Conservation (phyloP, 1,284 basidiomycete species). For the Ustilago tritici region DNA sequence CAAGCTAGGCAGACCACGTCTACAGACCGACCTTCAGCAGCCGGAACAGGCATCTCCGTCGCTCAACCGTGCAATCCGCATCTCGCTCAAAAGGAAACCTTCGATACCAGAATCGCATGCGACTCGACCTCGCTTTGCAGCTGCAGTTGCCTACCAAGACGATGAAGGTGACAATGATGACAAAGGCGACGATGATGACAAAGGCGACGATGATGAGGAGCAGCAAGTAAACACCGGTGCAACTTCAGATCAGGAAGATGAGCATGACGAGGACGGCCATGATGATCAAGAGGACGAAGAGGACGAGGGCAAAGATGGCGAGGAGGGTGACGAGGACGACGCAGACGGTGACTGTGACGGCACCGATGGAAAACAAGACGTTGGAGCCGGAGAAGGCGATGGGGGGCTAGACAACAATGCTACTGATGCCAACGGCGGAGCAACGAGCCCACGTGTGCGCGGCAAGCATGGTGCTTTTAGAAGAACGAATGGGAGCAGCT, state of each 20-base stretch:
- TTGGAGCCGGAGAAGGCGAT: conserved; percentile 5
- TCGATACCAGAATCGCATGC: conserved; percentile 22
- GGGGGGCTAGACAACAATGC: conserved; percentile 1
- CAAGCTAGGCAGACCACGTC: conserved; percentile 42
- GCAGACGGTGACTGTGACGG: not conserved
- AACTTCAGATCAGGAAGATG: conserved; percentile 11
- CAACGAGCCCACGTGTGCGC: conserved; percentile 19
- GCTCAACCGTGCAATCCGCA: conserved; percentile 39
- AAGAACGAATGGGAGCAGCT: conserved; percentile 10
- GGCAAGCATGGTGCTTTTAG: conserved; percentile 35
- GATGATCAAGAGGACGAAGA: conserved; percentile 14
- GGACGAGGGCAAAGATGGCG: conserved; percentile 12
- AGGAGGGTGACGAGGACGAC: conserved; percentile 7
- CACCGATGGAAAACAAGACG: conserved; percentile 5
- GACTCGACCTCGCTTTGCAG: conserved; percentile 22
- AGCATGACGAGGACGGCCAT: conserved; percentile 16
- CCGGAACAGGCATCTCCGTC: conserved; percentile 33
- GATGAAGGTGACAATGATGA: conserved; percentile 20
- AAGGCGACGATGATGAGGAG: conserved; percentile 14
- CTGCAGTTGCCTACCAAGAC: conserved; percentile 8
- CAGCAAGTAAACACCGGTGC: not conserved
- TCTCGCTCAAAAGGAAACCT: conserved; percentile 47
- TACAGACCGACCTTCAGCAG: conserved; percentile 13
- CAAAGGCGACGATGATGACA: conserved; percentile 16
- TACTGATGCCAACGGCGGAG: not conserved